Evolutionary conservation across 371 early-diverging fungal species (phyloP), one percentile per base, ranked within the genome.

Genomic region (Mortierella polycephala): DNA sequence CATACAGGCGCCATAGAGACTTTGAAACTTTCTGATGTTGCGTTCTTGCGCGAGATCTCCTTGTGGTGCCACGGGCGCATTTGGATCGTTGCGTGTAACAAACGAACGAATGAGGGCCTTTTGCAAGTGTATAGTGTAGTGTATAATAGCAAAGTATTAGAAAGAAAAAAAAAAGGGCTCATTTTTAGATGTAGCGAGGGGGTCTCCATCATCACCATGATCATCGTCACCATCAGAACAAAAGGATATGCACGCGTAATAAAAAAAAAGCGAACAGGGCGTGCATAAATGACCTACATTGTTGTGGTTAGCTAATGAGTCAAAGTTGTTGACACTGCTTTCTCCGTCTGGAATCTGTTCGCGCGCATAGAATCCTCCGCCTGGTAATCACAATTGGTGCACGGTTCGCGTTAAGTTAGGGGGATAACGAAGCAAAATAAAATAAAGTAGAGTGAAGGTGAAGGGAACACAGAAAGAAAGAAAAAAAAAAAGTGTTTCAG

Each of bases 1-100:
- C 89, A 88, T 87, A 63, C 90, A 90, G 16, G 86, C 81, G 30
- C 79, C 67, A 64, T 82, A 90, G 30, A 85, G 54, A 8, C 51
- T 60, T 57, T 86, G 84, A 39, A 81, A 75, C 66, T 86, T 87
- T 49, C 82, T 61, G 57, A 89, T 85, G 45, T 85, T 87, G 42
- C 85, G 82, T 16, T 53, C 52, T 14, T 83, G 86, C 14, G 81
- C 64, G n/a, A 65, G 41, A 40, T 82, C 79, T 49, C 81, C 69
- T n/a, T 16, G 7, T 8, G 49, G 68, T 5, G 84, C 81, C 53
- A 84, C 63, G 7, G 62, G 59, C 9, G 40, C n/a, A 1, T 42
- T 54, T 12, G 68, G 21, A 52, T 71, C 51, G 11, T 52, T n/a
- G 20, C 47, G 40, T 1, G 73, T 64, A 30, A 61, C 52, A 7